Conservation (phyloP, 305 asterid genomes). For the Fraxinus greggii region DNA sequence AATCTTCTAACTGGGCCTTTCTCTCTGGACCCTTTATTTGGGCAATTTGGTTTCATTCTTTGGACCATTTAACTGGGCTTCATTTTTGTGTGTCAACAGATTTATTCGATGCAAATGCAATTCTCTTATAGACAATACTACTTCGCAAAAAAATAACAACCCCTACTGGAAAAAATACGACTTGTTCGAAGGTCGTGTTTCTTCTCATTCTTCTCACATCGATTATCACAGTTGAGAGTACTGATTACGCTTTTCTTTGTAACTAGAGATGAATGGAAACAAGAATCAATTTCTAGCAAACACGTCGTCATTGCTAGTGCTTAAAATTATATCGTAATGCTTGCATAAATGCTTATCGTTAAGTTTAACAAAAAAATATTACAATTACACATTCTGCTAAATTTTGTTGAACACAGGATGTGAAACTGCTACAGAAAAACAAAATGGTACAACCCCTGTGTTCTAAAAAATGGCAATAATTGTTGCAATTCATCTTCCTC, state of each 20-base stretch:
- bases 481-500: background rate
- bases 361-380: constrained; percentile 31
- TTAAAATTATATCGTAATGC: constrained; percentile 6
- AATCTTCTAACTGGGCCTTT: too few relatives aligned
- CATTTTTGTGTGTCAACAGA: too few relatives aligned
- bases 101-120: background rate
- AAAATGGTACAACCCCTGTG: constrained; percentile 23
- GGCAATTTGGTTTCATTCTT: too few relatives aligned
- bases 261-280: background rate
- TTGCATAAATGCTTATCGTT: constrained; percentile 27
- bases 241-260: background rate
- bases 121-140: background rate
- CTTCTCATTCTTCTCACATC: background rate
- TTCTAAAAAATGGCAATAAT: background rate
- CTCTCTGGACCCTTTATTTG: too few relatives aligned
- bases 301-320: background rate
- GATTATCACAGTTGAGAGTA: background rate
- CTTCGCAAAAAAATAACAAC: background rate
- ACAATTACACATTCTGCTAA: constrained; percentile 23
- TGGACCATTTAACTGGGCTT: too few relatives aligned
- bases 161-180: background rate
- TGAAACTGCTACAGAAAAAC: constrained; percentile 22
- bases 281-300: background rate
- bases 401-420: background rate
- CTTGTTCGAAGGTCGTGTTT: background rate